phyloP scores from a whole-genome alignment of 139 green algal species.

The Chlamydomonas sphaeroides region DNA sequence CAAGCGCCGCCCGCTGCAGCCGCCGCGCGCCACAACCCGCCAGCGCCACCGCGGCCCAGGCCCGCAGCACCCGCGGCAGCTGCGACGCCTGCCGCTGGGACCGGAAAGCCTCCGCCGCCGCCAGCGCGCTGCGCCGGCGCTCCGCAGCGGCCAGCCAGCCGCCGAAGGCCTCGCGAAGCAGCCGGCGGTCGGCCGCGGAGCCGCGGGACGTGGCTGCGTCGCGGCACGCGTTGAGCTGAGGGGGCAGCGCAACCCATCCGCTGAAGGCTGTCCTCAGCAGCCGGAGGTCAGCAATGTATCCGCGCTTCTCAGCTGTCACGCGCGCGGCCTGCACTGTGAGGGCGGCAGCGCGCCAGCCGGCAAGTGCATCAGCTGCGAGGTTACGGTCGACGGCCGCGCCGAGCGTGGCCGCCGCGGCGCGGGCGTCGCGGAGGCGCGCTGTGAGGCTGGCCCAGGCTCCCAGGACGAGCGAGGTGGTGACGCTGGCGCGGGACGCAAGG shows the following conservation, averaged over 20 bases:
- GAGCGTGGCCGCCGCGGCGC: no score
- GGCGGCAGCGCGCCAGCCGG: background rate
- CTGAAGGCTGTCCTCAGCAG: background rate
- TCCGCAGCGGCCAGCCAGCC: background rate
- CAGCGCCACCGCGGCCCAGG: slow-evolving; percentile 16
- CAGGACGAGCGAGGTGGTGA: background rate
- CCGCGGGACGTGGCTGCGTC: background rate
- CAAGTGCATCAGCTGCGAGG: no score
- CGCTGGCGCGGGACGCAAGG: background rate
- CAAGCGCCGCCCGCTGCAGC: slow-evolving; percentile 28
- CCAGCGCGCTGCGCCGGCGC: background rate
- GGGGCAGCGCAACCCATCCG: background rate
- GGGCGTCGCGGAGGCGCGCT: background rate
- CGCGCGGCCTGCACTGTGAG: background rate
- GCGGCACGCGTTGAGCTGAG: background rate
- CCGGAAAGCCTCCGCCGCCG: background rate
- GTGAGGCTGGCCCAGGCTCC: background rate
- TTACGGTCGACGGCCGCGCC: no score
- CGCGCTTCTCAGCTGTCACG: background rate
- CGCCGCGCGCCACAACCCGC: background rate
- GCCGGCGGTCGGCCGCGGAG: background rate
- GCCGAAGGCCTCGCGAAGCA: background rate
- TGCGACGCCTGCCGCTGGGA: background rate
- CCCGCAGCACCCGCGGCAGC: slow-evolving; percentile 15
- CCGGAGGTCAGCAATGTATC: background rate